A percentile compares a stretch with the other conserved stretches of the same genome.
Evolutionary conservation across 1,284 basidiomycete genomes (phyloP).

Genomic region (Apiotrichum montevideense): DNA sequence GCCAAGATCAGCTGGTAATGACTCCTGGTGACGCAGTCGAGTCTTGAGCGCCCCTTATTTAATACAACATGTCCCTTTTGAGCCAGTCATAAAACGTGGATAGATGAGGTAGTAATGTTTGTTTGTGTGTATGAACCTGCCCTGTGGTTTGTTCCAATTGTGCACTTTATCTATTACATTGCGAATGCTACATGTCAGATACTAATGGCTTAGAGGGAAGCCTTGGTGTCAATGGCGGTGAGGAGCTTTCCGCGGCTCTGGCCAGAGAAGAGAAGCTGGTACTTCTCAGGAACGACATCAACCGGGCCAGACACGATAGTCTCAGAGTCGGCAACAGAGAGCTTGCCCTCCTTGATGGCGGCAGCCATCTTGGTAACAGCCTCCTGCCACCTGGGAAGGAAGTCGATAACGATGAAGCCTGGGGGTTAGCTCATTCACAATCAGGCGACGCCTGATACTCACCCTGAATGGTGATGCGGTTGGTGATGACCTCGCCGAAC

Average conservation of each 20-base stretch:
- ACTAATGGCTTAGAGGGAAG: no score
- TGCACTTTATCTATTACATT: no score
- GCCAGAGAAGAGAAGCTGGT: slow-evolving; percentile 36
- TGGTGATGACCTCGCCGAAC: slow-evolving; percentile 42
- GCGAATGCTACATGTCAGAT: no score
- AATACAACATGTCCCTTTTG: neutral
- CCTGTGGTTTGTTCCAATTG: no score
- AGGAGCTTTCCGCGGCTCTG: slow-evolving; percentile 42
- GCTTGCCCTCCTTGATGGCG: slow-evolving; percentile 34
- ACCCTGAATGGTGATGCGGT: slow-evolving; percentile 46
- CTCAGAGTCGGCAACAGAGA: slow-evolving; percentile 31
- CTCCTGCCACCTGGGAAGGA: slow-evolving; percentile 19
- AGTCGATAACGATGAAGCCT: slow-evolving; percentile 46
- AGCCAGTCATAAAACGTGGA: no score
- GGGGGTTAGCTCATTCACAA: neutral
- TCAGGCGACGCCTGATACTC: slow-evolving; percentile 1
- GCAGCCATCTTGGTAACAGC: slow-evolving; percentile 20
- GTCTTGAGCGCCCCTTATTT: neutral
- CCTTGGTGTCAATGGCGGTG: slow-evolving; percentile 1
- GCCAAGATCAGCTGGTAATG: slow-evolving; percentile 47
- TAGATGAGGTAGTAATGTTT: no score
- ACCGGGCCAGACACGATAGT: slow-evolving; percentile 35
- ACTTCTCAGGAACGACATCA: slow-evolving; percentile 38
- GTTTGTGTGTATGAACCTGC: no score
- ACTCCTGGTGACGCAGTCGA: no score